Conservation (phyloP, 2,329 filamentous ascomycete genomes). For the Curvularia hawaiiensis region DNA sequence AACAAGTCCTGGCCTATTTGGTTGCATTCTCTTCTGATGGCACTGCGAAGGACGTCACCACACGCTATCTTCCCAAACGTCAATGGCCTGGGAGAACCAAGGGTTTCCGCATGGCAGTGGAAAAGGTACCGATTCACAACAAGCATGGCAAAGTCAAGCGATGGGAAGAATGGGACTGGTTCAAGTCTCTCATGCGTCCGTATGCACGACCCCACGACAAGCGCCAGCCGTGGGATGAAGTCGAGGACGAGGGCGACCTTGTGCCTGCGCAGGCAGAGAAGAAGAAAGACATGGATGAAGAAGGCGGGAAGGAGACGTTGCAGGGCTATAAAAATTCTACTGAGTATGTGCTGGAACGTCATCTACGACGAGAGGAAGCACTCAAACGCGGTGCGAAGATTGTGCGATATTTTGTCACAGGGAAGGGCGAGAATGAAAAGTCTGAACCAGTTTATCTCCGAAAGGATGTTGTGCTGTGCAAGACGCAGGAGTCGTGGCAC, state of each 20-base stretch:
- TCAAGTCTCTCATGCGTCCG: conserved; percentile 75
- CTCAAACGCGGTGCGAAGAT: conserved; percentile 70
- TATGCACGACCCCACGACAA: conserved; percentile 64
- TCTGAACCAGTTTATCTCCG: conserved; percentile 82
- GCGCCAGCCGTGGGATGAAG: conserved; percentile 73
- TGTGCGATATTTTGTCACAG: conserved; percentile 75
- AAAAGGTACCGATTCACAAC: conserved; percentile 82
- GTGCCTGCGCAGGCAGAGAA: conserved; percentile 68
- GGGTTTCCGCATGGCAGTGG: conserved; percentile 75
- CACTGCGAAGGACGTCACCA: conserved; percentile 92
- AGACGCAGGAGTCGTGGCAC: conserved; percentile 96
- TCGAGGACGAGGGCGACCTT: conserved; percentile 80
- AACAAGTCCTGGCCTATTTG: conserved; percentile 89
- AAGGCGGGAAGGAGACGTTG: conserved; percentile 75
- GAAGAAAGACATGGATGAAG: conserved; percentile 70
- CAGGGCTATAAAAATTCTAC: conserved; percentile 87
- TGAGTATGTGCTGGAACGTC: conserved; percentile 83
- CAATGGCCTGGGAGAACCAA: conserved; percentile 89
- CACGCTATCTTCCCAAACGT: conserved; percentile 83
- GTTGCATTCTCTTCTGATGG: conserved; percentile 82
- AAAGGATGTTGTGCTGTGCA: conserved; percentile 80
- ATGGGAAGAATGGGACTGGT: conserved; percentile 86
- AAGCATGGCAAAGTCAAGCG: conserved; percentile 76
- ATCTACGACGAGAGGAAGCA: conserved; percentile 91
- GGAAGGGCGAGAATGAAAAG: conserved; percentile 73